A percentile compares a stretch with the other conserved stretches of the same genome.
phyloP scores from a whole-genome alignment of 495 filamentous ascomycete genomes.

The Penicillium fimorum region DNA sequence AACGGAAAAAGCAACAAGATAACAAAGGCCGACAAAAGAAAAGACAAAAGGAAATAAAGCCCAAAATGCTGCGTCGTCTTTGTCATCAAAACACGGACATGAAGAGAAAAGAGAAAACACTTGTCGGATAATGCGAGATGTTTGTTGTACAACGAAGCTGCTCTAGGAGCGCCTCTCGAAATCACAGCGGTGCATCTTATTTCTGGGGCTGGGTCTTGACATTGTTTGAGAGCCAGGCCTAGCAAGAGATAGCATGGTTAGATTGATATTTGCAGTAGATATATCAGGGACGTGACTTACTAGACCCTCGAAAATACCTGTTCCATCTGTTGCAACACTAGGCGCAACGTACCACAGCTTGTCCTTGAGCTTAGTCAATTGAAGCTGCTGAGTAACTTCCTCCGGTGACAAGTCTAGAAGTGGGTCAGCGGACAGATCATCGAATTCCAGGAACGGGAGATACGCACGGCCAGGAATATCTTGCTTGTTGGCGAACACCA shows the following conservation, averaged over 20 bases:
- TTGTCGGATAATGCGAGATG: conserved; percentile 35
- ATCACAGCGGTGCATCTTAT: conserved; percentile 32
- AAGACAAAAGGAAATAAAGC: conserved; percentile 29
- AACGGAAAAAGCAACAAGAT: conserved; percentile 18
- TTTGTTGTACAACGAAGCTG: conserved; percentile 47
- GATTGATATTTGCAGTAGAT: background rate
- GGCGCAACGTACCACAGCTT: conserved; percentile 96
- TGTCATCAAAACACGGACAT: conserved; percentile 47
- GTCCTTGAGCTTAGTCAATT: conserved; percentile 82
- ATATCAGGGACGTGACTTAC: conserved; percentile 45
- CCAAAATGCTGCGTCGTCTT: conserved; percentile 49
- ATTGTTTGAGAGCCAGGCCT: conserved; percentile 92
- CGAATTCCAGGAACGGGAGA: background rate
- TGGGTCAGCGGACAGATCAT: conserved; percentile 16
- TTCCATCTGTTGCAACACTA: conserved; percentile 89
- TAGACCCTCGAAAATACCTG: conserved; percentile 91
- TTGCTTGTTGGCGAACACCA: conserved; percentile 99
- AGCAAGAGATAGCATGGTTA: conserved; percentile 13
- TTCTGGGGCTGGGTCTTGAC: conserved; percentile 70
- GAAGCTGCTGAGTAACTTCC: conserved; percentile 81
- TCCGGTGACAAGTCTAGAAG: conserved; percentile 75
- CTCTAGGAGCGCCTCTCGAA: conserved; percentile 21
- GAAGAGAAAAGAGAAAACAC: conserved; percentile 29
- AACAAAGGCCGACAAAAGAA: conserved; percentile 22
- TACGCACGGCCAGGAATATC: conserved; percentile 79